Evolutionary conservation across 192 early-diverging fungal species (phyloP).

Genomic region (Mortierella hygrophila): DNA sequence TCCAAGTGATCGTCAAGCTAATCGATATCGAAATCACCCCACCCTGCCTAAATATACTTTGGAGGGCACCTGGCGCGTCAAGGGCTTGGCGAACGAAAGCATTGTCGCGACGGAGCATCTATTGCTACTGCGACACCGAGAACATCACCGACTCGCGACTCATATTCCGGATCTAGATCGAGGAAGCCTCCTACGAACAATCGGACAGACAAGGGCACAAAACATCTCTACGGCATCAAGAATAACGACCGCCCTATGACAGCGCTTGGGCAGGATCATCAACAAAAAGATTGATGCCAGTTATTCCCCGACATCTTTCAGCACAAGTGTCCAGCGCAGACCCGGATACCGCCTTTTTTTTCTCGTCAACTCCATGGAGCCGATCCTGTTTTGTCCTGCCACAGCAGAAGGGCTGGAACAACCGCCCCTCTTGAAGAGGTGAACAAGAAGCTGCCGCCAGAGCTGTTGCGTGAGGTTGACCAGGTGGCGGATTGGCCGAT

Average conservation of each 20-base stretch:
- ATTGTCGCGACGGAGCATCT: constrained; percentile 79
- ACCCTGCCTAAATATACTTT: constrained; percentile 64
- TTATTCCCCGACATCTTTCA: constrained; percentile 81
- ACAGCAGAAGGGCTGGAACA: constrained; percentile 64
- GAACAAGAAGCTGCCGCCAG: constrained; percentile 14
- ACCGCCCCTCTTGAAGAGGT: background rate
- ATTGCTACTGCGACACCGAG: constrained; percentile 78
- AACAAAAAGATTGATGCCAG: constrained; percentile 69
- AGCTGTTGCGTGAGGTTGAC: constrained; percentile 11
- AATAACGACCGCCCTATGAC: constrained; percentile 40
- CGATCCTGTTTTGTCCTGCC: constrained; percentile 71
- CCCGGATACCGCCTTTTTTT: constrained; percentile 79
- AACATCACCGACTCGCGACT: constrained; percentile 75
- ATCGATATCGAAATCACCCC: constrained; percentile 76
- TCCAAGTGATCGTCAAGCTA: constrained; percentile 75
- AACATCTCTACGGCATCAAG: constrained; percentile 55
- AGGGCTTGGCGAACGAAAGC: constrained; percentile 77
- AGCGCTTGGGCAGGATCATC: constrained; percentile 61
- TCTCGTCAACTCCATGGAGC: constrained; percentile 72
- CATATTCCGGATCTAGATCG: constrained; percentile 61
- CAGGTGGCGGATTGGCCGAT: constrained; percentile 18
- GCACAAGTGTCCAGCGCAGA: constrained; percentile 70
- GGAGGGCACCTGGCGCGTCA: constrained; percentile 76
- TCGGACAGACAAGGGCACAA: constrained; percentile 31
- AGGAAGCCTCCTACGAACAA: constrained; percentile 39